A percentile compares a stretch with the other conserved stretches of the same genome.
Conservation (phyloP, 768 basidiomycete species). For the Daedaleopsis nitida region DNA sequence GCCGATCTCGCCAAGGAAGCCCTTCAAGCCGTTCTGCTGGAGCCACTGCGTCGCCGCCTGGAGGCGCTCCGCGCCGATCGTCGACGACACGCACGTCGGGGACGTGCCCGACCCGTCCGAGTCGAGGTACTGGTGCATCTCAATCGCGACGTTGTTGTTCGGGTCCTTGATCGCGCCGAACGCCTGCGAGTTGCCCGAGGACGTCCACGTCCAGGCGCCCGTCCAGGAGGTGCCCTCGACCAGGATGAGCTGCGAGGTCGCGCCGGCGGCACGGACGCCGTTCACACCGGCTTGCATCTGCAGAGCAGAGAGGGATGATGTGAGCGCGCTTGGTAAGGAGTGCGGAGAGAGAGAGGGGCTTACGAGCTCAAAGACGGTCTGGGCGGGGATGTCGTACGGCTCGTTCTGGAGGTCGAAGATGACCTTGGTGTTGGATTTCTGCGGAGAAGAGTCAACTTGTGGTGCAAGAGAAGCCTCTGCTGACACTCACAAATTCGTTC, state of each 20-base stretch:
- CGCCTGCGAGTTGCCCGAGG: slow-evolving; percentile 56
- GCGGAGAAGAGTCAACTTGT: not conserved
- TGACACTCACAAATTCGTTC: slow-evolving; percentile 47
- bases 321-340: slow-evolving; percentile 5
- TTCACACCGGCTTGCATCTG: slow-evolving; percentile 67
- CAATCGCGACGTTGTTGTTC: slow-evolving; percentile 60
- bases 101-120: slow-evolving; percentile 61
- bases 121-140: slow-evolving; percentile 76
- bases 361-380: slow-evolving; percentile 52
- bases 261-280: slow-evolving; percentile 63
- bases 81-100: slow-evolving; percentile 54
- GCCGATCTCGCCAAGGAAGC: slow-evolving; percentile 66
- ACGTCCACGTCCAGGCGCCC: slow-evolving; percentile 63
- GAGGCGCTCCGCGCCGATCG: slow-evolving; percentile 61
- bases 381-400: slow-evolving; percentile 58
- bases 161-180: slow-evolving; percentile 58
- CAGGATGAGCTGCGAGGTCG: slow-evolving; percentile 46
- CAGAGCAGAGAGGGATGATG: not conserved
- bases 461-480: not conserved
- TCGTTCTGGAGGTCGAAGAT: slow-evolving; percentile 73
- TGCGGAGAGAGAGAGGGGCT: slow-evolving; percentile 12
- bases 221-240: slow-evolving; percentile 50
- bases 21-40: slow-evolving; percentile 58
- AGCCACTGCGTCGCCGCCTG: slow-evolving; percentile 60
- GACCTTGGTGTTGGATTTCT: slow-evolving; percentile 46